These are phyloP conservation scores for Garcia nutans DNA, from an alignment of 345 rosid species.

Conservation along the genomic window DNA sequence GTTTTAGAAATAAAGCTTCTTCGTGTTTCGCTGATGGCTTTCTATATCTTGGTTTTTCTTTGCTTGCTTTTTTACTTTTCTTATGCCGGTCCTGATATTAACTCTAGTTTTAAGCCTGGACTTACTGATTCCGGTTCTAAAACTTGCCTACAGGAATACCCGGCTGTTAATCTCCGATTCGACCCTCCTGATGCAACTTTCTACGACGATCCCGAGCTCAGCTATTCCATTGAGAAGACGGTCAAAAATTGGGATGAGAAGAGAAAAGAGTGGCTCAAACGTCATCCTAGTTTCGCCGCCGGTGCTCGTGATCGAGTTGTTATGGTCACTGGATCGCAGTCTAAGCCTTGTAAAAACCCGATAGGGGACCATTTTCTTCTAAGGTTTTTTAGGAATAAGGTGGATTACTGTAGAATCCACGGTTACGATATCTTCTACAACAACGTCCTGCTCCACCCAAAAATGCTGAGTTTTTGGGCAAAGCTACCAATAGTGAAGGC, in stretches of 20 bases:
- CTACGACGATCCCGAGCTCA: constrained; percentile 73
- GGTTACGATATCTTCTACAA: constrained; percentile 82
- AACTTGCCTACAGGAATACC: constrained; percentile 20
- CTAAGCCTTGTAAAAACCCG: constrained; percentile 75
- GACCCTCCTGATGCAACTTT: constrained; percentile 64
- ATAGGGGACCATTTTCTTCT: constrained; percentile 83
- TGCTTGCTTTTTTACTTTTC: constrained; percentile 57
- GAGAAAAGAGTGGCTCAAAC: constrained; percentile 61
- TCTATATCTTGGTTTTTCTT: constrained; percentile 64
- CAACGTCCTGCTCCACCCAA: constrained; percentile 70
- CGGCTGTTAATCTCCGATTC: constrained; percentile 34
- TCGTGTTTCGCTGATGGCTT: constrained; percentile 45
- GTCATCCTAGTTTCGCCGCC: constrained; percentile 66
- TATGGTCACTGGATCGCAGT: constrained; percentile 83
- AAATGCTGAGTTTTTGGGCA: constrained; percentile 81
- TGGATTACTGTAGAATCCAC: constrained; percentile 85
- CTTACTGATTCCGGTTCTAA: constrained; percentile 2
- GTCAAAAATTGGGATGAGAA: constrained; percentile 79
- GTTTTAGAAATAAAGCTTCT: constrained; percentile 28
- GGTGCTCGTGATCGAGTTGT: constrained; percentile 61
- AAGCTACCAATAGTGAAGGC: constrained; percentile 72
- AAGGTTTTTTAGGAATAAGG: constrained; percentile 87
- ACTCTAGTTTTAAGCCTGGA: constrained; percentile 20
- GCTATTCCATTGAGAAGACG: constrained; percentile 57
- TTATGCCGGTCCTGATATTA: constrained; percentile 26